Evolutionary conservation across 257 asterid species (phyloP).

Genomic region (Forsythia suspensa): DNA sequence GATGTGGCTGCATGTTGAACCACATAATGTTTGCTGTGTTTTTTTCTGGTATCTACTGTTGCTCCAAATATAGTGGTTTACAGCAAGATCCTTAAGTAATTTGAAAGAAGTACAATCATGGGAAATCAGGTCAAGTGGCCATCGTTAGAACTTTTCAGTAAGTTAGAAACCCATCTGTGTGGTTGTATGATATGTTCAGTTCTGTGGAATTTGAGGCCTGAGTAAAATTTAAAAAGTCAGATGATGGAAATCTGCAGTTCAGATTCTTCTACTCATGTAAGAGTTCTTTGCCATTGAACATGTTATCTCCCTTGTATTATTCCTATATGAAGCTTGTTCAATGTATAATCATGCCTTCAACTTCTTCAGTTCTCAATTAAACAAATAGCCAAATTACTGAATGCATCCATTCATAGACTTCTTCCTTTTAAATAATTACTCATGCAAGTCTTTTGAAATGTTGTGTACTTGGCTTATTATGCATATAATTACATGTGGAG

Average conservation of each 20-base stretch:
- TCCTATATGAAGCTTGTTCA: background rate
- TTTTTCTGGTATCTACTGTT: slow-evolving; percentile 17
- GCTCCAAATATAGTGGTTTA: slow-evolving; percentile 21
- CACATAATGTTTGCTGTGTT: slow-evolving; percentile 13
- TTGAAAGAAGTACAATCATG: slow-evolving; percentile 18
- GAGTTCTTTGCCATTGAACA: slow-evolving; percentile 34
- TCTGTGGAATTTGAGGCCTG: slow-evolving; percentile 32
- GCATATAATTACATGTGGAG: background rate
- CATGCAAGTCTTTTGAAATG: background rate
- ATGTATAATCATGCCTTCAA: background rate
- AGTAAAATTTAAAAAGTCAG: slow-evolving; percentile 32
- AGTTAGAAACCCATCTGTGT: slow-evolving; percentile 29
- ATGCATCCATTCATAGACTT: background rate
- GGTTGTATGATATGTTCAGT: slow-evolving; percentile 38
- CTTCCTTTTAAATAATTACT: background rate
- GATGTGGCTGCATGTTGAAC: slow-evolving; percentile 17
- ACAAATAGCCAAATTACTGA: background rate
- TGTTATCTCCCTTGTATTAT: slow-evolving; percentile 4
- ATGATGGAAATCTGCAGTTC: slow-evolving; percentile 39
- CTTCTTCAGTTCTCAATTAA: background rate
- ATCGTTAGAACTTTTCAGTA: slow-evolving; percentile 28
- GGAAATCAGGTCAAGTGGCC: slow-evolving; percentile 22
- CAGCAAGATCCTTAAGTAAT: slow-evolving; percentile 17
- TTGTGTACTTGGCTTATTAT: background rate
- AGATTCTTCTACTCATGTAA: slow-evolving; percentile 42